These are phyloP conservation scores for Xylaria telfairii DNA, from an alignment of 495 filamentous ascomycete genomes.

Conservation along the genomic window DNA sequence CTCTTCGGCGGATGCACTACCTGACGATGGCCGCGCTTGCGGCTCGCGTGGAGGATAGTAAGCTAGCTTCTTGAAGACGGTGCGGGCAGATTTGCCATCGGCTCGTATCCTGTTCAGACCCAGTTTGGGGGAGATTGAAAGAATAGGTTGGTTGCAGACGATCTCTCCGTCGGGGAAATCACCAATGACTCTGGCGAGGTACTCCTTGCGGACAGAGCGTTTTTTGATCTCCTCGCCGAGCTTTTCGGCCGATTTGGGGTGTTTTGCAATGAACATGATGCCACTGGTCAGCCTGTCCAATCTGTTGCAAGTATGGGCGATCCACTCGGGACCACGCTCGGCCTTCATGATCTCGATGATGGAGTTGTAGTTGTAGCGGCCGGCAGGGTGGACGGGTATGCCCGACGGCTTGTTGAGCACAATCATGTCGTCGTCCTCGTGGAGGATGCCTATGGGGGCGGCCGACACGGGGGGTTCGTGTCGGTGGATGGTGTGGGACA, in stretches of 20 bases:
- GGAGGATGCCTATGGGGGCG: constrained; percentile 78
- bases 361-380: constrained; percentile 93
- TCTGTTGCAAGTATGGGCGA: constrained; percentile 85
- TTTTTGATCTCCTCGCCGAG: constrained; percentile 73
- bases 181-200: constrained; percentile 88
- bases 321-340: constrained; percentile 70
- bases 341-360: constrained; percentile 90
- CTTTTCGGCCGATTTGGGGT: constrained; percentile 75
- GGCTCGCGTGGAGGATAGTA: constrained; percentile 73
- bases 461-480: constrained; percentile 92
- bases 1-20: constrained; percentile 31
- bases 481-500: constrained; percentile 92
- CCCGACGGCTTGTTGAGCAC: constrained; percentile 97
- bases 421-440: constrained; percentile 89
- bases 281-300: constrained; percentile 94
- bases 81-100: constrained; percentile 86
- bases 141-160: constrained; percentile 90
- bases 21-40: constrained; percentile 21
- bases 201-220: constrained; percentile 89
- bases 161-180: constrained; percentile 85
- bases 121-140: constrained; percentile 92
- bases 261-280: constrained; percentile 96
- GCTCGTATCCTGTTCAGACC: constrained; percentile 92
- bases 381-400: constrained; percentile 91
- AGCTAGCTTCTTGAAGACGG: constrained; percentile 85